Evolutionary conservation across 2,329 filamentous ascomycete species (phyloP), one percentile per base, ranked within the genome.

Genomic region (Neonectria faginata): DNA sequence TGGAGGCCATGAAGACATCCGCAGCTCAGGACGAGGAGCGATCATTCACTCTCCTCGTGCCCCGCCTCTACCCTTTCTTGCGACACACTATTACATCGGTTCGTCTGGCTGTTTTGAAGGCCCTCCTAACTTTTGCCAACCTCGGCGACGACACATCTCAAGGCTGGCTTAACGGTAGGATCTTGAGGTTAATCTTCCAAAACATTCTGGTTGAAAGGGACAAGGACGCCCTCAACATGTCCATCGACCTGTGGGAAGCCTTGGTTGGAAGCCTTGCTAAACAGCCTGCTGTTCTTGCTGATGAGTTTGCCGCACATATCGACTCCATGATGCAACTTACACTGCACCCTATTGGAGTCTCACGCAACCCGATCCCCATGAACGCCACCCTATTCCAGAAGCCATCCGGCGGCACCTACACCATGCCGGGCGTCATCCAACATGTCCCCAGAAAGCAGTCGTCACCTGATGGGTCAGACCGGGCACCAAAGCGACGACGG

Each of bases 11-110:
- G 96, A 97, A 97, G 80, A 83, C 84, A 31, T 97, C 97, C 60
- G 95, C 95, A 8, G 88, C 89, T 8, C 86, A 91, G 73, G 92
- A 97, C 74, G 87, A 93, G 12, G 91, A 94, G 71, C 91, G 95
- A 60, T 97, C 95, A 1, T 99, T 99, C 77, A 93, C 93, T 4
- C 89, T 96, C 67, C 85, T 99, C 33, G 95, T 99, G 5, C 96
- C 97, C 25, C 89, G 96, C 50, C 88, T 99, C 3, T 99, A 97
- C 75, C 95, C 95, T 3, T 99, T 99, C 84, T 83, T 99, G 48
- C 91, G 96, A 62, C 96, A 99, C 78, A 99, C 97, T 7, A 98
- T 99, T 73, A 97, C 94, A 1, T 97, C 92, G 60, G 96, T 99
- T 53, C 92, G 96, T 57, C 91, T 95, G 44, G 95, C 96, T 10